These are phyloP conservation scores for Inga oerstediana DNA, from an alignment of 306 rosid genomes.

Conservation along the genomic window DNA sequence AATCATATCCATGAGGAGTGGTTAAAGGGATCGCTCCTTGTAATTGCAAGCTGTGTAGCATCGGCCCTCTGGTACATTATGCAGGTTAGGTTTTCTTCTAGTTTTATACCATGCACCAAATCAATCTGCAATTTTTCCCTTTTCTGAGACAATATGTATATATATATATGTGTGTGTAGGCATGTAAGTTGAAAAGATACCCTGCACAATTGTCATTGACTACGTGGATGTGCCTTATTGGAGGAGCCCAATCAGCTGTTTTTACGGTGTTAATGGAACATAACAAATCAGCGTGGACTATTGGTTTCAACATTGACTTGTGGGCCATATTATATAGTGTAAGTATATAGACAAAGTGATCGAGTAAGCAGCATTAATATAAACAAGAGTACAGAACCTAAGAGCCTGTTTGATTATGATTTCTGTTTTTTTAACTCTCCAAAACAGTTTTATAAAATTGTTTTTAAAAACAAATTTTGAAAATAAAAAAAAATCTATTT, in stretches of 20 bases:
- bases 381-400: background rate
- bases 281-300: conserved; percentile 58
- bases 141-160: background rate
- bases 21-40: conserved; percentile 61
- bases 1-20: conserved; percentile 42
- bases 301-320: conserved; percentile 70
- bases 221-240: conserved; percentile 69
- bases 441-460: too few relatives aligned
- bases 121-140: background rate
- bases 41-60: conserved; percentile 54
- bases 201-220: conserved; percentile 65
- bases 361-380: background rate
- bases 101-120: background rate
- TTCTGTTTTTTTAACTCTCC: too few relatives aligned
- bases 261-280: conserved; percentile 53
- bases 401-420: too few relatives aligned
- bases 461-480: too few relatives aligned
- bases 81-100: conserved; percentile 50
- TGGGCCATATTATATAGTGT: conserved; percentile 71
- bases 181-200: conserved; percentile 54
- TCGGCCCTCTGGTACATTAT: conserved; percentile 63
- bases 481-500: too few relatives aligned
- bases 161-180: conserved; percentile 23
- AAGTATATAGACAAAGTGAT: conserved; percentile 32
- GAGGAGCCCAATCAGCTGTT: conserved; percentile 75